These are phyloP conservation scores for Gamsiella multidivaricata DNA, from an alignment of 192 early-diverging fungal genomes.

Conservation along the genomic window DNA sequence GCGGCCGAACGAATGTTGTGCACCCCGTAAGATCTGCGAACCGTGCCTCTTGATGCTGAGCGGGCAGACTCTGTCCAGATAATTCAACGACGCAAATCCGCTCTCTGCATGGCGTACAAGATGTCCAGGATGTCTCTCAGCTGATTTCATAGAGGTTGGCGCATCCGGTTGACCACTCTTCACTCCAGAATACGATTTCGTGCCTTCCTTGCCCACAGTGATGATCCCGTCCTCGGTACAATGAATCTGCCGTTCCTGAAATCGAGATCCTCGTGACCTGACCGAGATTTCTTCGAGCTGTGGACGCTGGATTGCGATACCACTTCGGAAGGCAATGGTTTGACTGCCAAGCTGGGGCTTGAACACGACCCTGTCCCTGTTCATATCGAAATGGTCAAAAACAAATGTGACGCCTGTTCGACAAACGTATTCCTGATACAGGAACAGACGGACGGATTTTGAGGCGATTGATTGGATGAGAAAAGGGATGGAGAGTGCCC, in stretches of 20 bases:
- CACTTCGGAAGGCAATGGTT: slow-evolving; percentile 21
- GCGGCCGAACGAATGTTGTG: slow-evolving; percentile 25
- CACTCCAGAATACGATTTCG: too few species aligned
- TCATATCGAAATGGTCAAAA: slow-evolving; percentile 42
- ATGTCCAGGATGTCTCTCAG: not conserved
- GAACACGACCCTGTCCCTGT: slow-evolving; percentile 31
- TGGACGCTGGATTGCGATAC: slow-evolving; percentile 29
- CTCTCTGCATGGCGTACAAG: not conserved
- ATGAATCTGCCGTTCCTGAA: not conserved
- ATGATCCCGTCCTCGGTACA: slow-evolving; percentile 7
- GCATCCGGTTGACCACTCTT: not conserved
- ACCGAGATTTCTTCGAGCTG: slow-evolving; percentile 39
- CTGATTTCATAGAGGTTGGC: not conserved
- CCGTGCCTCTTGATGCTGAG: slow-evolving; percentile 25
- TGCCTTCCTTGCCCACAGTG: not conserved
- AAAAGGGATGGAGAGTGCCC: slow-evolving; percentile 4
- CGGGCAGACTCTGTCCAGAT: slow-evolving; percentile 36
- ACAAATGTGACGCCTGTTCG: slow-evolving; percentile 36
- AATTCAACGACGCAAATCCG: slow-evolving; percentile 22
- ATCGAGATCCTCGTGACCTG: not conserved
- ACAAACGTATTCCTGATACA: slow-evolving; percentile 48
- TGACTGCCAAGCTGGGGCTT: not conserved
- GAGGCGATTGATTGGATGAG: slow-evolving; percentile 34
- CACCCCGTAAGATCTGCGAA: slow-evolving; percentile 1
- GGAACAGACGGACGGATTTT: slow-evolving; percentile 25